Percentiles rank a stretch among this genome's conserved stretches.
phyloP scores from a whole-genome alignment of 2,329 filamentous ascomycete genomes.

The Falciphora oryzae region DNA sequence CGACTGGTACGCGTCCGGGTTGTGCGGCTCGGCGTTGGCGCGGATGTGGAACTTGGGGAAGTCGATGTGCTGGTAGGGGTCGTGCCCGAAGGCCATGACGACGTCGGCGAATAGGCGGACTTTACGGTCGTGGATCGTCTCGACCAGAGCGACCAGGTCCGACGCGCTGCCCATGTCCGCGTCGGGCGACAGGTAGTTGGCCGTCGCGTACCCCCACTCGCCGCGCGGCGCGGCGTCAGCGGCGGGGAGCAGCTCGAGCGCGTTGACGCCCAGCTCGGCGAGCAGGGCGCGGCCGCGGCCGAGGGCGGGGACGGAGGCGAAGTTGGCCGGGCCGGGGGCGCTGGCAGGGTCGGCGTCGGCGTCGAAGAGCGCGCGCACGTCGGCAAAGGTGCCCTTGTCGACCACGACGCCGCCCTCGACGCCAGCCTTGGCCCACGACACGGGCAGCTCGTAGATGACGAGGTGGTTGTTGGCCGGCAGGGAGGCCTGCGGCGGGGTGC shows the following conservation, averaged over 20 bases:
- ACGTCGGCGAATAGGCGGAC: constrained; percentile 19
- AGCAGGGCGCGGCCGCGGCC: constrained; percentile 14
- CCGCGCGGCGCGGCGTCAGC: constrained; percentile 18
- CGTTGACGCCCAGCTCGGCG: constrained; percentile 21
- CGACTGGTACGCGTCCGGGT: constrained; percentile 22
- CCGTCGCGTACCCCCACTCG: constrained; percentile 21
- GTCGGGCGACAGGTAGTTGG: constrained; percentile 21
- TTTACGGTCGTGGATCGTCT: constrained; percentile 15
- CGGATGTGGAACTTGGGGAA: constrained; percentile 19
- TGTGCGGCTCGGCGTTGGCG: constrained; percentile 15
- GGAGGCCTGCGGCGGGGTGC: constrained; percentile 1
- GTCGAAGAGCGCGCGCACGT: constrained; percentile 19
- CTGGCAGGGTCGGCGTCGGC: not conserved
- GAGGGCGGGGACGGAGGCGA: constrained; percentile 11
- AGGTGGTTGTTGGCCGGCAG: constrained; percentile 20
- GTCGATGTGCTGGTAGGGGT: constrained; percentile 18
- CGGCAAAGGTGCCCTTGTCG: constrained; percentile 19
- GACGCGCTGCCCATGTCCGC: constrained; percentile 18
- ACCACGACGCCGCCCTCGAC: constrained; percentile 13
- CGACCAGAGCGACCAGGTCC: constrained; percentile 15
- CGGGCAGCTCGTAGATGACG: constrained; percentile 21
- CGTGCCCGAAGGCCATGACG: constrained; percentile 21
- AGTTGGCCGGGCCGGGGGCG: constrained; percentile 12
- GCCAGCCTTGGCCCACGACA: constrained; percentile 18
- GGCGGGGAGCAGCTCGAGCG: constrained; percentile 19